Evolutionary conservation across 1,284 basidiomycete genomes (phyloP).

Genomic region (Ceratobasidium sp.): DNA sequence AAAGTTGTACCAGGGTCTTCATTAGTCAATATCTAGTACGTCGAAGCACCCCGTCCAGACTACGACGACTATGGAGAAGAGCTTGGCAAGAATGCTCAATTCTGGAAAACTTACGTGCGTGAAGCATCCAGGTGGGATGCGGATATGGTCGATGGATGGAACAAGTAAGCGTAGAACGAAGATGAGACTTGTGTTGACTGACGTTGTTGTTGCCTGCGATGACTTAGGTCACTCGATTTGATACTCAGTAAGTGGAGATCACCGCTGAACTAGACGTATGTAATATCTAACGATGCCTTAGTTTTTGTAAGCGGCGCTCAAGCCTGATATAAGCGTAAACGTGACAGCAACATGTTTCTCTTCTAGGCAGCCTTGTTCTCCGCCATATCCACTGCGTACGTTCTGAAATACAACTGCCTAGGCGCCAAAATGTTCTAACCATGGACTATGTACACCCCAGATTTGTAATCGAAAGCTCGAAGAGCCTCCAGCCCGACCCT

Average conservation of each 20-base stretch:
- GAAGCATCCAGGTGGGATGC: not conserved
- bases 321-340: no score
- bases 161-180: no score
- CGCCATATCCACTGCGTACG: not conserved
- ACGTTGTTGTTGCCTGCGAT: not conserved
- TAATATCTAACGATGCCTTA: no score
- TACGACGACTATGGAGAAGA: constrained; percentile 10
- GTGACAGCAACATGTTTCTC: not conserved
- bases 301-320: no score
- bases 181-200: no score
- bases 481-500: not conserved
- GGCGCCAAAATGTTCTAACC: not conserved
- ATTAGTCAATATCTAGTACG: not conserved
- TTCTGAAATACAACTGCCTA: not conserved
- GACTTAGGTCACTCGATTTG: not conserved
- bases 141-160: constrained; percentile 15
- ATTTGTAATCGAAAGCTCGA: constrained; percentile 5
- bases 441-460: not conserved
- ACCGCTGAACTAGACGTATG: no score
- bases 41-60: not conserved
- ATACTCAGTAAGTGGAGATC: not conserved
- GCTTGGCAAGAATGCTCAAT: not conserved
- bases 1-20: no score
- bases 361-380: constrained; percentile 9
- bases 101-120: constrained; percentile 22